Evolutionary conservation across 208 protist species (phyloP), one percentile per base, ranked within the genome.

Genomic region (Zelonia costaricensis): DNA sequence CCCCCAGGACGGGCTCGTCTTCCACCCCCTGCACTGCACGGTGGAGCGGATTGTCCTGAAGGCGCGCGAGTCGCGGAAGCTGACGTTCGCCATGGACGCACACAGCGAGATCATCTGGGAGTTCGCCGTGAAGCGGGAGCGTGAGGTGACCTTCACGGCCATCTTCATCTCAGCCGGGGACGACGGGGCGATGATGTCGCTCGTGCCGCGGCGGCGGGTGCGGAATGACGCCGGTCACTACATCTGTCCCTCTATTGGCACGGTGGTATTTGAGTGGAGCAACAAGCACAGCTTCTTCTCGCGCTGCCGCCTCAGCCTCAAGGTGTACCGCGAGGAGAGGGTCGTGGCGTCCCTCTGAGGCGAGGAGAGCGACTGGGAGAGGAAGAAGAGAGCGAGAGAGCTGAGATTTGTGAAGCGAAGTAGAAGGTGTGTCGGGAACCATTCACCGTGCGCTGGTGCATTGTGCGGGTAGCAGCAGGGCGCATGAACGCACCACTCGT

Each of bases 71-170:
- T 63, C 71, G 28, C 38, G 57, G 18, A 79, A 52, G 13, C 44
- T 84, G 15, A 62, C 65, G 15, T 75, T 83, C 36, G 54, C 69
- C 3, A 65, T 92, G 49, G 30, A 55, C 12, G 39, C 43, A 2
- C 12, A 42, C 30, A 74, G 81, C 10, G 86, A 89, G 36, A 54
- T 89, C 23, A 69, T 83, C 31, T 92, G 86, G 82, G 82, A 88
- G 54, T 92, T 87, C 49, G 44, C 36, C 12, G 76, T 82, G 25
- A 58, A 67, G 53, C 40, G 70, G 18, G 28, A 76, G 44, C 51
- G 51, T n/a, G 45, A 58, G 27, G 64, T 87, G 18, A 51, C 40
- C 12, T 92, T 88, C 40, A 64, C 71, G 5, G 82, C 73, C 36
- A 27, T 80, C 23, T 92, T 86, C 53, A 49, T 79, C 7, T 67